phyloP scores from a whole-genome alignment of 2,329 filamentous ascomycete genomes.

The Pezizomycotina sp. region DNA sequence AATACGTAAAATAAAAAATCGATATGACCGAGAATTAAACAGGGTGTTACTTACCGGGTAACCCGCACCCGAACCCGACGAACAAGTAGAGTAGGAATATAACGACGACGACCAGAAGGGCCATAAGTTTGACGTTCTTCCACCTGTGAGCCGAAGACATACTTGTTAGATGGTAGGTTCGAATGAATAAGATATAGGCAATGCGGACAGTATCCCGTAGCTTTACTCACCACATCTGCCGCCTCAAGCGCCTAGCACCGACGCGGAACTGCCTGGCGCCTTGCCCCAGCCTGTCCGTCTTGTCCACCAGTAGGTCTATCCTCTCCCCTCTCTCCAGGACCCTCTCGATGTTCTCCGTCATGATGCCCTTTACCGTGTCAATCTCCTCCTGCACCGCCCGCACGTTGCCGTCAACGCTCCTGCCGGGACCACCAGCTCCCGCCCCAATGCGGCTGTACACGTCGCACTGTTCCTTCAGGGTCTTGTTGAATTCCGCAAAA shows the following conservation, averaged over 20 bases:
- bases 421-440: conserved; percentile 31
- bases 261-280: conserved; percentile 83
- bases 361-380: conserved; percentile 78
- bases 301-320: conserved; percentile 85
- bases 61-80: conserved; percentile 54
- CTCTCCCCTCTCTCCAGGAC: conserved; percentile 79
- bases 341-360: conserved; percentile 89
- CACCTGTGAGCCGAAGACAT: too few relatives aligned
- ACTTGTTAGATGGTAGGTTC: not conserved
- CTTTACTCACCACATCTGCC: conserved; percentile 99
- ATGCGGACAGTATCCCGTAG: conserved; percentile 34
- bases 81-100: conserved; percentile 56
- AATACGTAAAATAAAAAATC: too few relatives aligned
- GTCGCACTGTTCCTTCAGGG: conserved; percentile 23
- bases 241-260: conserved; percentile 65
- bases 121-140: conserved; percentile 50
- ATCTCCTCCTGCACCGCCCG: conserved; percentile 74
- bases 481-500: conserved; percentile 65
- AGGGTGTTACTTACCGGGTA: conserved; percentile 38
- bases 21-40: not conserved
- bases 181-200: not conserved
- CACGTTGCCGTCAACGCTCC: conserved; percentile 61
- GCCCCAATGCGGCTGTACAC: too few relatives aligned
- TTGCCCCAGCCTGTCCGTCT: conserved; percentile 81
- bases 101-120: conserved; percentile 51